A percentile compares a stretch with the other conserved stretches of the same genome.
Evolutionary conservation across 148 eudicot species (phyloP).

Genomic region (Chenopodium formosanum): DNA sequence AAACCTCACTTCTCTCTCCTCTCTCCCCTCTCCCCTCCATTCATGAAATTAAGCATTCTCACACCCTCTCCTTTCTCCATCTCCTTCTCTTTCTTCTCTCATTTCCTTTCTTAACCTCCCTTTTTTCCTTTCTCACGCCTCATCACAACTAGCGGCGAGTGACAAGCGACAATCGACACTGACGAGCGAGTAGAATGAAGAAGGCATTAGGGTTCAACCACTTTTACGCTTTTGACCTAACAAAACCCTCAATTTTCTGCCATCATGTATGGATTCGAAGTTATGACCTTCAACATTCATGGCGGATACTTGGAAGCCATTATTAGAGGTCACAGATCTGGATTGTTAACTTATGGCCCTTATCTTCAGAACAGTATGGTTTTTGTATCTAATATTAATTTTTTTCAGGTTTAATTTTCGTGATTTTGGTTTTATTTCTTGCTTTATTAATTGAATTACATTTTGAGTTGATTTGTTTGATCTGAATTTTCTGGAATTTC

Average conservation of each 20-base stretch:
- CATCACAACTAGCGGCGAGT: too few species aligned
- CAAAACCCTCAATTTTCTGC: neutral
- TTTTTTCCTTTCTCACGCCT: too few species aligned
- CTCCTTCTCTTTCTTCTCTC: too few species aligned
- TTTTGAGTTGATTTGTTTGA: neutral
- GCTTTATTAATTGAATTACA: neutral
- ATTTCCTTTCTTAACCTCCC: too few species aligned
- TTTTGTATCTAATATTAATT: neutral
- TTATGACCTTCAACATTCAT: conserved; percentile 86
- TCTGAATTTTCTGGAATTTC: neutral
- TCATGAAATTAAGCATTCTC: too few species aligned
- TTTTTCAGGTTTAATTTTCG: neutral
- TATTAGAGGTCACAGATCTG: conserved; percentile 88
- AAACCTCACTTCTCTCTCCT: too few species aligned
- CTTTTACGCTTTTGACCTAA: neutral
- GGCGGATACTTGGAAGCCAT: conserved; percentile 89
- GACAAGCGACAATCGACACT: too few species aligned
- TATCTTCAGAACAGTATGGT: conserved; percentile 75
- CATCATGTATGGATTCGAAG: conserved; percentile 92
- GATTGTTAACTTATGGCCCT: conserved; percentile 78
- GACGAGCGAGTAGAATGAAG: too few species aligned
- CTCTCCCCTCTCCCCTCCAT: too few species aligned
- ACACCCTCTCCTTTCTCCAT: too few species aligned
- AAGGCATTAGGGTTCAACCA: too few species aligned
- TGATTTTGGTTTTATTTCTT: neutral